phyloP scores from a whole-genome alignment of 495 filamentous ascomycete genomes.

The Rhizodiscina lignyota region DNA sequence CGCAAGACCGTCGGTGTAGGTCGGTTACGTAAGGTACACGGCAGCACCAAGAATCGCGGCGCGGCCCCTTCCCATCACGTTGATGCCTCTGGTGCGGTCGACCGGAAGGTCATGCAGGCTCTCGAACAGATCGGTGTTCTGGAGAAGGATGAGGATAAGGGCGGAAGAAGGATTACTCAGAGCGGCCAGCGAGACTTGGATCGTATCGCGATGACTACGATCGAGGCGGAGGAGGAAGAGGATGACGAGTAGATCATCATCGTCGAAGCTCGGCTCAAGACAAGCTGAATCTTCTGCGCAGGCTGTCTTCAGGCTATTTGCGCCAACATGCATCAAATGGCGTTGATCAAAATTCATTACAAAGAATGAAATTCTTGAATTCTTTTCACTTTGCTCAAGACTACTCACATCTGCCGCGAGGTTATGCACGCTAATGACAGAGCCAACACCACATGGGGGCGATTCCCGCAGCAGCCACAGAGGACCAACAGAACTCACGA shows the following conservation, averaged over 20 bases:
- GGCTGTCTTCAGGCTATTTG: no score
- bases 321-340: no score
- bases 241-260: slow-evolving; percentile 46
- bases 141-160: slow-evolving; percentile 92
- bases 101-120: slow-evolving; percentile 89
- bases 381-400: no score
- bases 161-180: slow-evolving; percentile 93
- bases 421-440: no score
- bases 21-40: slow-evolving; percentile 83
- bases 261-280: slow-evolving; percentile 11
- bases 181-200: slow-evolving; percentile 96
- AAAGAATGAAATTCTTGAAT: no score
- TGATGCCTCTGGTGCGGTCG: slow-evolving; percentile 83
- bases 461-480: no score
- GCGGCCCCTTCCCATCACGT: slow-evolving; percentile 84
- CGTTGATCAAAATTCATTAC: no score
- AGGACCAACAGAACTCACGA: no score
- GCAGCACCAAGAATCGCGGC: slow-evolving; percentile 92
- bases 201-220: slow-evolving; percentile 65
- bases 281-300: slow-evolving; percentile 2
- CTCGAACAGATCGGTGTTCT: slow-evolving; percentile 98
- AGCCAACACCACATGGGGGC: no score
- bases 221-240: slow-evolving; percentile 54
- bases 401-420: no score
- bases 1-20: slow-evolving; percentile 97